Conservation (phyloP, 1,284 basidiomycete genomes). For the Apiotrichum montevideense region DNA sequence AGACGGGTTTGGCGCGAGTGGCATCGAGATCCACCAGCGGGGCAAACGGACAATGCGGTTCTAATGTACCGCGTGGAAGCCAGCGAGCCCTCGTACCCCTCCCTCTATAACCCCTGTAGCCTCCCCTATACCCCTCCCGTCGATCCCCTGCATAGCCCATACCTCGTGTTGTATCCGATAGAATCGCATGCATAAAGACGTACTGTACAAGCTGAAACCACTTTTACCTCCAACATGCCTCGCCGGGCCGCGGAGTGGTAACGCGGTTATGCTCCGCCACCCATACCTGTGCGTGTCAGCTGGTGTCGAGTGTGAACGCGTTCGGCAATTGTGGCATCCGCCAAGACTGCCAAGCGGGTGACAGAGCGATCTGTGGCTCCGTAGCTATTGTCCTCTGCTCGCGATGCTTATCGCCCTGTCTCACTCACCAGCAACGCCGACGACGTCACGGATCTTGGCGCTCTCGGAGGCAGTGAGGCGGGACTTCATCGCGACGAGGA, state of each 20-base stretch:
- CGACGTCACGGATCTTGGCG: slow-evolving; percentile 47
- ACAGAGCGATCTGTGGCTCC: no score
- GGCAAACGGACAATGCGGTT: slow-evolving; percentile 21
- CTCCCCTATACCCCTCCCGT: neutral
- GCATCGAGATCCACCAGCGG: neutral
- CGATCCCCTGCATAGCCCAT: slow-evolving; percentile 6
- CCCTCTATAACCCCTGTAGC: neutral
- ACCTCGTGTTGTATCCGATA: neutral
- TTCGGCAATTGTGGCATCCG: no score
- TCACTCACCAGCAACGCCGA: slow-evolving; percentile 35
- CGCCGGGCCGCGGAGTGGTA: neutral
- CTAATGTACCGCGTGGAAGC: neutral
- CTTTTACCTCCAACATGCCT: neutral
- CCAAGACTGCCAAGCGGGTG: no score
- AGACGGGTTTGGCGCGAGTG: slow-evolving; percentile 10
- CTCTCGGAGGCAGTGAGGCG: slow-evolving; percentile 44
- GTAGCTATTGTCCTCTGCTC: no score
- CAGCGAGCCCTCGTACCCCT: neutral
- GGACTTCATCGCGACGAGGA: slow-evolving; percentile 42
- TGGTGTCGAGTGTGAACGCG: no score
- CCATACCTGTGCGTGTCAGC: slow-evolving; percentile 16
- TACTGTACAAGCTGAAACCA: neutral
- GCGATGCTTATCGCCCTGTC: neutral
- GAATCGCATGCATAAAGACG: slow-evolving; percentile 3
- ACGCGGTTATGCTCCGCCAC: slow-evolving; percentile 6